phyloP scores from a whole-genome alignment of 768 basidiomycete genomes.

The Suillus decipiens region DNA sequence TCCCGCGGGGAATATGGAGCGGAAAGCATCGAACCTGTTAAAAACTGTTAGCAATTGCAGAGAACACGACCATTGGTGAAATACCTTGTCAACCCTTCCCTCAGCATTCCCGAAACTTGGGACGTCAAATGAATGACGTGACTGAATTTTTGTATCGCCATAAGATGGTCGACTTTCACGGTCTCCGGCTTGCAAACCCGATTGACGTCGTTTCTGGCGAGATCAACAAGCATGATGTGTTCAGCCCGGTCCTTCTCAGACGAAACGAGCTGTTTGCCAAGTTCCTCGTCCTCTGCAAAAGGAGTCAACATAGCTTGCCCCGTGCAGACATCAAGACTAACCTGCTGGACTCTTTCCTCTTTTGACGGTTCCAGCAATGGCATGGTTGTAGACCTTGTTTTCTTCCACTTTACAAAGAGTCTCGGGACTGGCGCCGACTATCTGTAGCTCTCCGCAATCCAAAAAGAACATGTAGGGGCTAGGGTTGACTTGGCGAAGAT shows the following conservation, averaged over 20 bases:
- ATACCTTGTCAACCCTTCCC: conserved; percentile 83
- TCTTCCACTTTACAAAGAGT: conserved; percentile 94
- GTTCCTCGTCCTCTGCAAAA: conserved; percentile 79
- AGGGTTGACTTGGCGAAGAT: conserved; percentile 92
- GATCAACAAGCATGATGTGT: conserved; percentile 98
- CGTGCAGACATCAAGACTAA: conserved; percentile 36
- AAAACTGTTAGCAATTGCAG: conserved; percentile 9
- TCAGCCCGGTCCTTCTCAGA: conserved; percentile 97
- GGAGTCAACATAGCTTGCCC: conserved; percentile 12
- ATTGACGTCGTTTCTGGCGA: conserved; percentile 98
- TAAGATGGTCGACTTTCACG: conserved; percentile 94
- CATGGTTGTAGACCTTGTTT: conserved; percentile 94
- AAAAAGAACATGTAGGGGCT: conserved; percentile 99
- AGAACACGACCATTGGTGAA: conserved; percentile 11
- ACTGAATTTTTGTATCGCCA: conserved; percentile 93
- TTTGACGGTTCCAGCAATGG: conserved; percentile 93
- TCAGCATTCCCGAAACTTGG: conserved; percentile 85
- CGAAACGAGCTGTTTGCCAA: conserved; percentile 71
- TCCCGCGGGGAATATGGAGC: conserved; percentile 98
- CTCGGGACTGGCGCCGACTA: conserved; percentile 98
- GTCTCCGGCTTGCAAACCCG: conserved; percentile 94
- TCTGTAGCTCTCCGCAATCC: conserved; percentile 88
- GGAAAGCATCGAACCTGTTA: conserved; percentile 92
- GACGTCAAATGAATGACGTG: conserved; percentile 98
- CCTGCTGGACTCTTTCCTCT: conserved; percentile 87